Evolutionary conservation across 2,329 filamentous ascomycete genomes (phyloP).

Genomic region (Aureobasidium sp.): DNA sequence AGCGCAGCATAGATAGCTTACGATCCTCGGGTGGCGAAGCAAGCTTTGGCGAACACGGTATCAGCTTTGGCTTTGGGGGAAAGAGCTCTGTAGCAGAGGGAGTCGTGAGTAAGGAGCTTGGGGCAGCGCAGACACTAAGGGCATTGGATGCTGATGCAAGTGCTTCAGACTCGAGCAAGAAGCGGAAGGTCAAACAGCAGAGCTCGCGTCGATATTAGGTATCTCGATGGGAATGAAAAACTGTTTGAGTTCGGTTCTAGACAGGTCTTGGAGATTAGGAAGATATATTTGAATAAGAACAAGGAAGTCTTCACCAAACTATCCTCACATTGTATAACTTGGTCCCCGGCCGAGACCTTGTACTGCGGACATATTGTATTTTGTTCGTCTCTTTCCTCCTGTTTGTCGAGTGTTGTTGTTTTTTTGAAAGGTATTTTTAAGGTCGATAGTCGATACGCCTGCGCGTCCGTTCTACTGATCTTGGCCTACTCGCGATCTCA

Average conservation of each 20-base stretch:
- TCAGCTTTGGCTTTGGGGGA: conserved; percentile 8
- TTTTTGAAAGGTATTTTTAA: background rate
- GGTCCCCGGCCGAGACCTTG: no score
- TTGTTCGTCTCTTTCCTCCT: no score
- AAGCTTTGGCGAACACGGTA: conserved; percentile 13
- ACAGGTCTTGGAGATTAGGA: background rate
- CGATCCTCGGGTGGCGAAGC: conserved; percentile 11
- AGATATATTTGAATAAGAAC: background rate
- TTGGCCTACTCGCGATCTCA: no score
- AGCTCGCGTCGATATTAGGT: background rate
- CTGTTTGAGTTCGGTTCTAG: background rate
- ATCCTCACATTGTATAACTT: no score
- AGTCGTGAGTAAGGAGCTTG: conserved; percentile 11
- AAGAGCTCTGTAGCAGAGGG: conserved; percentile 15
- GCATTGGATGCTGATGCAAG: background rate
- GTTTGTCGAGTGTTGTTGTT: background rate
- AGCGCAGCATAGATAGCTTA: conserved; percentile 17
- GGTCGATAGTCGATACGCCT: background rate
- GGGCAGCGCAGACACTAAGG: conserved; percentile 8
- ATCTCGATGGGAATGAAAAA: conserved; percentile 1
- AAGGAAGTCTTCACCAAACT: background rate
- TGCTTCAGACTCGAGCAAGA: conserved; percentile 5
- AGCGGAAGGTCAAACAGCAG: conserved; percentile 3
- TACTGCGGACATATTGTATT: no score
- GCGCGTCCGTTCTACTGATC: background rate